A percentile compares a stretch with the other conserved stretches of the same genome.
These are phyloP conservation scores for Macaranga tanarius DNA, from an alignment of 441 rosid genomes.

Conservation along the genomic window DNA sequence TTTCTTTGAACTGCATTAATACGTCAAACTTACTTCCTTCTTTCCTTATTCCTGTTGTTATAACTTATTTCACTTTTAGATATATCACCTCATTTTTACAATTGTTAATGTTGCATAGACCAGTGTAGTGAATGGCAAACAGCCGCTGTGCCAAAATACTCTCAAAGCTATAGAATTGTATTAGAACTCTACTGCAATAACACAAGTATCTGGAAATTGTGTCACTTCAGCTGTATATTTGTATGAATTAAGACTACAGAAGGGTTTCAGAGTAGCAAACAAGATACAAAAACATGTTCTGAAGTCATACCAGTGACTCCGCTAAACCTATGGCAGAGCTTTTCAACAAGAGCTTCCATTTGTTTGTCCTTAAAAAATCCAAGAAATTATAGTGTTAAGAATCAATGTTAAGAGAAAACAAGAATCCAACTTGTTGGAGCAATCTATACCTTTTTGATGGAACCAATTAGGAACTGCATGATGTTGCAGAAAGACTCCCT, in stretches of 20 bases:
- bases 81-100: background rate
- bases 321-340: constrained; percentile 94
- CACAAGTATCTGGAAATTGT: background rate
- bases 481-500: constrained; percentile 83
- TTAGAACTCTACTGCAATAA: background rate
- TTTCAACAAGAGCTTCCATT: constrained; percentile 98
- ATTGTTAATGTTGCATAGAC: background rate
- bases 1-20: too few relatives aligned
- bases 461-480: constrained; percentile 96
- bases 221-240: background rate
- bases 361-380: constrained; percentile 74
- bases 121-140: background rate
- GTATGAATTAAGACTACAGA: constrained; percentile 8
- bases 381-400: constrained; percentile 16
- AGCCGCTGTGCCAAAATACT: background rate
- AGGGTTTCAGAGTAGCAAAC: constrained; percentile 11
- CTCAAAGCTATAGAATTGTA: background rate
- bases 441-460: constrained; percentile 79
- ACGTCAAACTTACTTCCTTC: too few relatives aligned
- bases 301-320: constrained; percentile 73
- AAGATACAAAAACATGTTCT: background rate
- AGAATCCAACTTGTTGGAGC: constrained; percentile 20
- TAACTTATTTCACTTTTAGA: background rate
- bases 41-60: background rate
- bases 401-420: constrained; percentile 10